Evolutionary conservation across 2,329 filamentous ascomycete species (phyloP).

Genomic region (Fusarium decemcellulare): DNA sequence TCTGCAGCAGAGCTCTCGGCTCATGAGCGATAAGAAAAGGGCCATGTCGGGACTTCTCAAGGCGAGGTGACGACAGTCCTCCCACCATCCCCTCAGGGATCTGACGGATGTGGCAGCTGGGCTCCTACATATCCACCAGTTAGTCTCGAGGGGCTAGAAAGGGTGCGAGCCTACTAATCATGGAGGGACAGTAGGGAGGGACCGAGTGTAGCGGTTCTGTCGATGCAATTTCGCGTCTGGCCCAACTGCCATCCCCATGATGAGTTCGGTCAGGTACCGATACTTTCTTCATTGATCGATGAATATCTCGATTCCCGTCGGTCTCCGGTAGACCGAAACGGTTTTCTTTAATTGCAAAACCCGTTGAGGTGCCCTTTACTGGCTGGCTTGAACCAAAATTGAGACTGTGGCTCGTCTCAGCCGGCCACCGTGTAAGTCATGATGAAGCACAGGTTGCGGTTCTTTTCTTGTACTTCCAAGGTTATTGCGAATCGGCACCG

Average conservation of each 20-base stretch:
- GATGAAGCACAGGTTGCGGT: slow-evolving; percentile 32
- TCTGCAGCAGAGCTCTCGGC: slow-evolving; percentile 25
- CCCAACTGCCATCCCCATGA: slow-evolving; percentile 31
- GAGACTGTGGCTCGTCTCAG: slow-evolving; percentile 21
- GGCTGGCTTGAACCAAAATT: slow-evolving; percentile 21
- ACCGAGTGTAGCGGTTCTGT: slow-evolving; percentile 18
- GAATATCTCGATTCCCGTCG: slow-evolving; percentile 40
- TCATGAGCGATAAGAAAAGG: slow-evolving; percentile 34
- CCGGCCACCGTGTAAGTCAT: slow-evolving; percentile 19
- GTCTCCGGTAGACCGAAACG: slow-evolving; percentile 39
- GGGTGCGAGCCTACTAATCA: slow-evolving; percentile 16
- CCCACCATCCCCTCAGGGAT: slow-evolving; percentile 27
- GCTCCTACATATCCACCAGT: slow-evolving; percentile 24
- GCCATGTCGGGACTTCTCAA: slow-evolving; percentile 16
- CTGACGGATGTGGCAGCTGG: slow-evolving; percentile 21
- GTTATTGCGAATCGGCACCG: slow-evolving; percentile 30
- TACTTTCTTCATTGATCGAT: slow-evolving; percentile 25
- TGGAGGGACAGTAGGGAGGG: slow-evolving; percentile 15
- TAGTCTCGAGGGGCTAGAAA: slow-evolving; percentile 28
- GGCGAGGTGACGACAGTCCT: slow-evolving; percentile 43
- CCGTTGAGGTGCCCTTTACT: slow-evolving; percentile 31
- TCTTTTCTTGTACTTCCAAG: slow-evolving; percentile 33
- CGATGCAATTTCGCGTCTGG: slow-evolving; percentile 45
- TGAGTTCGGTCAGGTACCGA: slow-evolving; percentile 44
- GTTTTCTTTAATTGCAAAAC: slow-evolving; percentile 13